Conservation (phyloP, 345 rosid species). For the Gossypium arboreum region DNA sequence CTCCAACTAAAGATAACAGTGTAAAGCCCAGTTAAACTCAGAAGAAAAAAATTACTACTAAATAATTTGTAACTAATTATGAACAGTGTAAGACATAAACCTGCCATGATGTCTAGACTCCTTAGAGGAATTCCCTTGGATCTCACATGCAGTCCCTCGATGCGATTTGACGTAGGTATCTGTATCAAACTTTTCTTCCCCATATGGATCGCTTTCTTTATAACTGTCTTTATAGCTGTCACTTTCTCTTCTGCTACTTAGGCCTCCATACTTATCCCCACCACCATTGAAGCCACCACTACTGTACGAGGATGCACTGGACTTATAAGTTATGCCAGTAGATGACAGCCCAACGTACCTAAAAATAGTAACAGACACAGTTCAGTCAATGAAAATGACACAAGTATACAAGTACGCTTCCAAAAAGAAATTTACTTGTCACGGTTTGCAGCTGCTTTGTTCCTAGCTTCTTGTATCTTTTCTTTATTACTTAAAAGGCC, state of each 20-base stretch:
- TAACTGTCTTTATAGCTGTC: slow-evolving; percentile 49
- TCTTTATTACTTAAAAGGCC: slow-evolving; percentile 74
- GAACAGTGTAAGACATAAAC: slow-evolving; percentile 32
- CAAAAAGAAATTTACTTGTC: slow-evolving; percentile 61
- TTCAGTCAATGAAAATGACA: slow-evolving; percentile 11
- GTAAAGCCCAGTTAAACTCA: neutral
- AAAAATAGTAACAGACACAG: slow-evolving; percentile 13
- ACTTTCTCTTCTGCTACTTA: slow-evolving; percentile 43
- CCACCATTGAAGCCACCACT: slow-evolving; percentile 45
- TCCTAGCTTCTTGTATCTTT: slow-evolving; percentile 81
- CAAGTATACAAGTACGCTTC: slow-evolving; percentile 14
- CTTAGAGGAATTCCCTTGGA: slow-evolving; percentile 35
- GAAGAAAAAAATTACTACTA: neutral
- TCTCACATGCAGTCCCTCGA: slow-evolving; percentile 38
- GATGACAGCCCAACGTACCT: slow-evolving; percentile 97
- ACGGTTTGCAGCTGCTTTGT: slow-evolving; percentile 85
- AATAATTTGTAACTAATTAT: neutral
- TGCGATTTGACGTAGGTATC: slow-evolving; percentile 53
- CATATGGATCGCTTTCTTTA: slow-evolving; percentile 40
- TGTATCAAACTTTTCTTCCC: slow-evolving; percentile 40
- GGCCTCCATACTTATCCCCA: slow-evolving; percentile 47
- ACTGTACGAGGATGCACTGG: slow-evolving; percentile 60
- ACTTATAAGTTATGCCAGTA: slow-evolving; percentile 62
- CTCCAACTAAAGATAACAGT: neutral
- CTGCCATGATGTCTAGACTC: slow-evolving; percentile 47